A percentile compares a stretch with the other conserved stretches of the same genome.
These are phyloP conservation scores for Daucus carota DNA, from an alignment of 129 eudicot species.

Conservation along the genomic window DH1_v3.0 NC_030382.2:12361501-12362000, in stretches of 20 bases:
- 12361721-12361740: not conserved
- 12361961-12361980: conserved; percentile 48
- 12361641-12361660: not conserved
- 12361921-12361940: conserved; percentile 55
- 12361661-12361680: not conserved
- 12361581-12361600: not conserved
- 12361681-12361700: not conserved
- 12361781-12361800: not conserved
- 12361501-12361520: not conserved
- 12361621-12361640: not conserved
- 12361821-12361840: not conserved
- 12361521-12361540: not conserved
- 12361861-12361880: not conserved
- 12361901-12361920: conserved; percentile 59
- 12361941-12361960: conserved; percentile 47
- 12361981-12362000: conserved; percentile 35
- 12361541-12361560: not conserved
- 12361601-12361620: not conserved
- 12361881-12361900: conserved; percentile 4
- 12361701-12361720: not conserved
- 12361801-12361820: too few relatives aligned
- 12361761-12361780: not conserved
- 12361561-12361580: not conserved
- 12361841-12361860: not conserved
- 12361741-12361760: not conserved